phyloP scores from a whole-genome alignment of 768 basidiomycete species.

The Polyporus arcularius region DNA sequence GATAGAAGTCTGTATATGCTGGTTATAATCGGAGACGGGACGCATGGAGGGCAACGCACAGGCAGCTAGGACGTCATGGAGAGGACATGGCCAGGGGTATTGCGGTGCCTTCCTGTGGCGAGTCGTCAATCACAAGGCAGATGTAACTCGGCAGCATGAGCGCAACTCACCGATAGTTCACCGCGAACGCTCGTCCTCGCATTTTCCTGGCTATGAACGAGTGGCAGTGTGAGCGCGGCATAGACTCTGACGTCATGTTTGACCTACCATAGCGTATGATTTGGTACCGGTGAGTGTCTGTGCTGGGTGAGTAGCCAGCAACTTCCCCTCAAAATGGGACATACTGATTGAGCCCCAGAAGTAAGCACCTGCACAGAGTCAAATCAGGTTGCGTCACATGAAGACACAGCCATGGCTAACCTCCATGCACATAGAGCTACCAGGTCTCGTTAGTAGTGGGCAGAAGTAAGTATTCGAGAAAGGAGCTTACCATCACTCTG shows the following conservation, averaged over 20 bases:
- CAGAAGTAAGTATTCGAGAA: neutral
- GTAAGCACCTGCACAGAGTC: slow-evolving; percentile 49
- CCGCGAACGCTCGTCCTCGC: slow-evolving; percentile 65
- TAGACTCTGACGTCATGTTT: neutral
- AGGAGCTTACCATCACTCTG: slow-evolving; percentile 49
- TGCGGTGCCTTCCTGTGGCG: slow-evolving; percentile 71
- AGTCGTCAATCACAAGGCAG: neutral
- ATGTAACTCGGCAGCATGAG: neutral
- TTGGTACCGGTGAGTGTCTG: slow-evolving; percentile 64
- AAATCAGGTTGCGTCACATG: neutral
- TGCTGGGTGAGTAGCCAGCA: neutral
- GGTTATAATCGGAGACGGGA: neutral
- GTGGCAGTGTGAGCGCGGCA: slow-evolving; percentile 11
- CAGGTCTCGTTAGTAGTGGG: neutral
- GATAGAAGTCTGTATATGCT: slow-evolving; percentile 58
- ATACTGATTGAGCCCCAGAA: slow-evolving; percentile 67
- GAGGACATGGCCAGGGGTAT: slow-evolving; percentile 78
- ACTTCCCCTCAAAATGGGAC: slow-evolving; percentile 14
- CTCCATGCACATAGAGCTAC: slow-evolving; percentile 69
- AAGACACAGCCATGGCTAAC: slow-evolving; percentile 29
- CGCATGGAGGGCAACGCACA: slow-evolving; percentile 40
- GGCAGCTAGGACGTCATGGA: slow-evolving; percentile 77
- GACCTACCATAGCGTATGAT: slow-evolving; percentile 53
- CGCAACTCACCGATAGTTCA: slow-evolving; percentile 47
- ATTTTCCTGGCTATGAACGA: slow-evolving; percentile 61